phyloP scores from a whole-genome alignment of 1,284 basidiomycete genomes.

The Violaceomyces palustris region DNA sequence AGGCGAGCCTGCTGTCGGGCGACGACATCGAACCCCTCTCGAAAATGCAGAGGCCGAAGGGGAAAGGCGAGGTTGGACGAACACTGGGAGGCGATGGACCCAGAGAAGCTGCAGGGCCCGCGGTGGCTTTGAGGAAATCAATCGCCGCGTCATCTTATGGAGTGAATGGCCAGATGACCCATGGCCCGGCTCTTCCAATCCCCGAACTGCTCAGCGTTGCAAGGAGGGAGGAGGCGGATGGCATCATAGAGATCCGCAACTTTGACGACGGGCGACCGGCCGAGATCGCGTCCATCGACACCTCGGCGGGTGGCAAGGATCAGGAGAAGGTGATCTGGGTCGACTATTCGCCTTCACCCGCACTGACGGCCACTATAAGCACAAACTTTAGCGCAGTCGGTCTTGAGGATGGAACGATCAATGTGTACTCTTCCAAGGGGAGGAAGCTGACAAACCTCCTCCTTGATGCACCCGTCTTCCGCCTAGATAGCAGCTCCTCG shows the following conservation, averaged over 20 bases:
- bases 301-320: conserved; percentile 53
- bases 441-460: conserved; percentile 27
- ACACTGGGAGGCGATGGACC: conserved; percentile 69
- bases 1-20: too few species aligned
- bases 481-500: conserved; percentile 27
- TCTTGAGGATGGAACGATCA: conserved; percentile 30
- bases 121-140: conserved; percentile 58
- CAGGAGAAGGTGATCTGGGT: conserved; percentile 68
- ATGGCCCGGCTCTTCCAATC: conserved; percentile 13
- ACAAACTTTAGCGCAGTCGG: conserved; percentile 64
- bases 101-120: conserved; percentile 57
- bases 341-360: conserved; percentile 73
- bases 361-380: conserved; percentile 65
- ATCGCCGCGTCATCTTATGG: conserved; percentile 11
- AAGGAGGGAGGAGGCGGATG: conserved; percentile 55
- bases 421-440: conserved; percentile 41
- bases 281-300: conserved; percentile 65
- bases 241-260: conserved; percentile 74
- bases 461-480: conserved; percentile 29
- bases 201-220: conserved; percentile 29
- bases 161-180: conserved; percentile 20
- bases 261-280: conserved; percentile 61
- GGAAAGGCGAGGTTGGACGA: conserved; percentile 51
- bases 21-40: conserved; percentile 27
- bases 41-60: conserved; percentile 22